A percentile compares a stretch with the other conserved stretches of the same genome.
Conservation (phyloP, 495 filamentous ascomycete genomes). For the Hyaloscypha variabilis region DNA sequence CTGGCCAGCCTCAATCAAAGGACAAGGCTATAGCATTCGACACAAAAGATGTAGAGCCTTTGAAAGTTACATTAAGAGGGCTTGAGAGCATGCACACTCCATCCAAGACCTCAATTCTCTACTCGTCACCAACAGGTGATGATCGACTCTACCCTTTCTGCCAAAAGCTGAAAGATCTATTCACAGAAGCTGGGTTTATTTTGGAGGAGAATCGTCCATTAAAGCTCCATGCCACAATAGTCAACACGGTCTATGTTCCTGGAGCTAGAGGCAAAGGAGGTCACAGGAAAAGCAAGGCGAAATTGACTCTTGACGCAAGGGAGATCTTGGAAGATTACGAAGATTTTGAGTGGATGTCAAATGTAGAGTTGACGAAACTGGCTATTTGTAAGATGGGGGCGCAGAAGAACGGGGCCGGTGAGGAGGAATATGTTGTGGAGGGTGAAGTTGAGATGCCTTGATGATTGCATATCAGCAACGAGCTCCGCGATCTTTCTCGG, state of each 20-base stretch:
- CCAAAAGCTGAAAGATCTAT: conserved; percentile 57
- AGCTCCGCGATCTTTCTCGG: neutral
- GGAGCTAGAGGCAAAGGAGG: conserved; percentile 34
- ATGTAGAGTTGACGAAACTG: conserved; percentile 62
- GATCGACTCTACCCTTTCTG: conserved; percentile 65
- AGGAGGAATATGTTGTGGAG: conserved; percentile 51
- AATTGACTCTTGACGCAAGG: conserved; percentile 53
- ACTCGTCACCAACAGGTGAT: conserved; percentile 51
- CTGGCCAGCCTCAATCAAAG: conserved; percentile 16
- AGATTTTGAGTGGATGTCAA: conserved; percentile 62
- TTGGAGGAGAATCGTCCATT: conserved; percentile 63
- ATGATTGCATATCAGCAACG: neutral
- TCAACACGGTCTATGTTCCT: conserved; percentile 84
- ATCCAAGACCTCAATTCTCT: conserved; percentile 51
- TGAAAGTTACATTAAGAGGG: conserved; percentile 47
- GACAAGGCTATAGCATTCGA: neutral
- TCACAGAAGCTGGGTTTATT: conserved; percentile 65
- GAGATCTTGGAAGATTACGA: conserved; percentile 52
- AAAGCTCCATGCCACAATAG: conserved; percentile 79
- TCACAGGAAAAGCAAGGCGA: conserved; percentile 36
- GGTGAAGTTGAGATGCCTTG: conserved; percentile 43
- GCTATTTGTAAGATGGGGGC: conserved; percentile 82
- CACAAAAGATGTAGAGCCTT: neutral
- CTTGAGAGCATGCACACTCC: conserved; percentile 48
- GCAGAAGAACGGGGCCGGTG: conserved; percentile 51